phyloP scores from a whole-genome alignment of 106 monocot genomes.

The Chionographis japonica region DNA sequence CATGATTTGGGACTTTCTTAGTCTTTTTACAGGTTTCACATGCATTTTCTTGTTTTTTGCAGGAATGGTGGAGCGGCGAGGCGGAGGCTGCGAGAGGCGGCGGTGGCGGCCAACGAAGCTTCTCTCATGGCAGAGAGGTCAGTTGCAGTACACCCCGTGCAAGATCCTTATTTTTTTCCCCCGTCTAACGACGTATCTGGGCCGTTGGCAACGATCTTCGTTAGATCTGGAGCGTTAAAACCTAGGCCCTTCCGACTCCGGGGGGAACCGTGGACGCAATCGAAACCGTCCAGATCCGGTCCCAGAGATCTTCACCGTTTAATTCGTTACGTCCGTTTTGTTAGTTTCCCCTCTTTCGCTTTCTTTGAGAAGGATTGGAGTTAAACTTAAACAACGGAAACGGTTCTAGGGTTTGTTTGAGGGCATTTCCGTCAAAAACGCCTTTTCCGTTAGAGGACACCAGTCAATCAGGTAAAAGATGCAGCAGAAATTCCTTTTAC shows the following conservation, averaged over 20 bases:
- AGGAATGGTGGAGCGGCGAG: neutral
- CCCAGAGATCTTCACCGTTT: neutral
- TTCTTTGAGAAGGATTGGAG: too few species aligned
- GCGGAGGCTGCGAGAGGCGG: conserved; percentile 22
- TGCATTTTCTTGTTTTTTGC: too few species aligned
- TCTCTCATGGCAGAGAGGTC: neutral
- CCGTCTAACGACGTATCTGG: too few species aligned
- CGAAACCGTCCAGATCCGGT: conserved; percentile 1
- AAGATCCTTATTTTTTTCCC: too few species aligned
- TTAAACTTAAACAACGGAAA: neutral
- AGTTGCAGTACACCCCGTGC: neutral
- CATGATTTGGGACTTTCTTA: too few species aligned
- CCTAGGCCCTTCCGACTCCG: neutral
- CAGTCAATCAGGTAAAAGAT: neutral
- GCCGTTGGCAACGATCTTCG: neutral
- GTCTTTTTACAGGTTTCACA: too few species aligned
- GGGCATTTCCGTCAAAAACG: conserved; percentile 6
- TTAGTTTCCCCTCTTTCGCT: too few species aligned
- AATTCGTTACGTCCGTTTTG: conserved; percentile 1
- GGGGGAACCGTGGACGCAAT: neutral
- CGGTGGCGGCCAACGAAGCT: neutral
- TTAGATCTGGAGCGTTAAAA: neutral
- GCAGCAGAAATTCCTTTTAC: neutral
- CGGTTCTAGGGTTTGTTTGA: neutral
- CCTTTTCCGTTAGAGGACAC: neutral